Conservation (phyloP, 2,329 filamentous ascomycete species). For the Neofusicoccum sp. region DNA sequence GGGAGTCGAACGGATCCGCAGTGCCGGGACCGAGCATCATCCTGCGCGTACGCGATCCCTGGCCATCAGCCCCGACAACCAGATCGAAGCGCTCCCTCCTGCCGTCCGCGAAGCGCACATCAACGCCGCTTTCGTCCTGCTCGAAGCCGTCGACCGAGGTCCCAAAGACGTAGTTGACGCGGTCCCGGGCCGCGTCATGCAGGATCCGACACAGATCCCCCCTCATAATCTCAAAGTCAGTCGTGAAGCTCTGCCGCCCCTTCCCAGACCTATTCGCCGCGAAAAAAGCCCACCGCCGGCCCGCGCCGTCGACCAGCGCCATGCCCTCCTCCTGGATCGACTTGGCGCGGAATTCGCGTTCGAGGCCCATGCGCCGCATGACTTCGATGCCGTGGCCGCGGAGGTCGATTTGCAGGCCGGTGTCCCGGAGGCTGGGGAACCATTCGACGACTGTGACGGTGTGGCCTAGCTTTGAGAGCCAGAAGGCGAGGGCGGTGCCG, state of each 20-base stretch:
- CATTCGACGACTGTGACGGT: constrained; percentile 48
- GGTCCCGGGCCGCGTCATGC: constrained; percentile 43
- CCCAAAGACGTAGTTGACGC: constrained; percentile 40
- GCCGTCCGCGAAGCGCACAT: constrained; percentile 49
- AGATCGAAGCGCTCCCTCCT: constrained; percentile 51
- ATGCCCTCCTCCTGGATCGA: constrained; percentile 54
- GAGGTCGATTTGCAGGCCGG: constrained; percentile 59
- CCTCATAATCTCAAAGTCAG: constrained; percentile 64
- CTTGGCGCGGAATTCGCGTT: constrained; percentile 43
- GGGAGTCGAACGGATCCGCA: constrained; percentile 21
- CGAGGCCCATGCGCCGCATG: constrained; percentile 55
- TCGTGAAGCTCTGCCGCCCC: constrained; percentile 46
- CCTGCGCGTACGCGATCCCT: constrained; percentile 52
- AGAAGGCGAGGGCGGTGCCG: constrained; percentile 51
- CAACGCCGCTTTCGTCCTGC: constrained; percentile 35
- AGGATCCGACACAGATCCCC: constrained; percentile 58
- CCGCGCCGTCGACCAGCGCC: constrained; percentile 25
- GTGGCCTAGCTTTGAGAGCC: constrained; percentile 44
- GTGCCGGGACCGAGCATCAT: constrained; percentile 27
- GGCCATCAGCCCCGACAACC: constrained; percentile 60
- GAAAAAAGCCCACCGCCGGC: constrained; percentile 40
- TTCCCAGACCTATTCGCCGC: constrained; percentile 42
- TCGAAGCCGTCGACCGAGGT: constrained; percentile 33
- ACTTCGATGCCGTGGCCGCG: constrained; percentile 55
- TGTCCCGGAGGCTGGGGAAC: constrained; percentile 44